Evolutionary conservation across 139 green algal genomes (phyloP).

Genomic region (Ettlia oleoabundans): DNA sequence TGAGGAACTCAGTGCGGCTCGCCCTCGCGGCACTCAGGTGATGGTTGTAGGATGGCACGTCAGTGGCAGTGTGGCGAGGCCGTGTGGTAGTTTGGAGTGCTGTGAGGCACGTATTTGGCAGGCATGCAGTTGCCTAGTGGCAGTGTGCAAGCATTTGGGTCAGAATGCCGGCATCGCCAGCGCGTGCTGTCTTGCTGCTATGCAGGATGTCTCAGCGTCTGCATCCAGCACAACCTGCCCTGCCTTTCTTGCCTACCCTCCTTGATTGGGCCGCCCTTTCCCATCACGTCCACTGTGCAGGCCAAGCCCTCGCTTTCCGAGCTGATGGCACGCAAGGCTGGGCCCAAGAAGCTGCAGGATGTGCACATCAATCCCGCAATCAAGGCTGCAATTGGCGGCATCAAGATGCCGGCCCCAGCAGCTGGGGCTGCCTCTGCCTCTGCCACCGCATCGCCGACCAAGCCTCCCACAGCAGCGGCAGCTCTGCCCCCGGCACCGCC

Average conservation of each 20-base stretch:
- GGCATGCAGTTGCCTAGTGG: too few relatives aligned
- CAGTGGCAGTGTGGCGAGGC: neutral
- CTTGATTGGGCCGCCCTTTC: neutral
- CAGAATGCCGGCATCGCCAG: too few relatives aligned
- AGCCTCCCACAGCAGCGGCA: neutral
- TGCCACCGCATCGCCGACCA: neutral
- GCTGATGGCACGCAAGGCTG: conserved; percentile 9
- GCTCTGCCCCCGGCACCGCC: neutral
- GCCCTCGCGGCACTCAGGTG: too few relatives aligned
- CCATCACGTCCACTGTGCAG: neutral
- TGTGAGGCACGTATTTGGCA: too few relatives aligned
- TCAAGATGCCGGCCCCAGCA: neutral
- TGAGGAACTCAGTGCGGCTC: too few relatives aligned
- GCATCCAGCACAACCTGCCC: too few relatives aligned
- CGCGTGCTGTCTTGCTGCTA: too few relatives aligned
- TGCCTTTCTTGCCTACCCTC: too few relatives aligned
- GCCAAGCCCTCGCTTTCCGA: conserved; percentile 30
- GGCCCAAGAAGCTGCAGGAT: conserved; percentile 26
- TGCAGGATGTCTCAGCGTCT: too few relatives aligned
- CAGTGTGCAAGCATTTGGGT: too few relatives aligned
- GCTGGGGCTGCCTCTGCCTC: neutral
- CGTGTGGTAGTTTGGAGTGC: too few relatives aligned
- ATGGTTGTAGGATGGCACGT: too few relatives aligned
- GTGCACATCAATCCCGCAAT: conserved; percentile 29
- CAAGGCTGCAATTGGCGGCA: neutral